phyloP scores from a whole-genome alignment of 2,329 filamentous ascomycete genomes.

The Alternaria sp. region DNA sequence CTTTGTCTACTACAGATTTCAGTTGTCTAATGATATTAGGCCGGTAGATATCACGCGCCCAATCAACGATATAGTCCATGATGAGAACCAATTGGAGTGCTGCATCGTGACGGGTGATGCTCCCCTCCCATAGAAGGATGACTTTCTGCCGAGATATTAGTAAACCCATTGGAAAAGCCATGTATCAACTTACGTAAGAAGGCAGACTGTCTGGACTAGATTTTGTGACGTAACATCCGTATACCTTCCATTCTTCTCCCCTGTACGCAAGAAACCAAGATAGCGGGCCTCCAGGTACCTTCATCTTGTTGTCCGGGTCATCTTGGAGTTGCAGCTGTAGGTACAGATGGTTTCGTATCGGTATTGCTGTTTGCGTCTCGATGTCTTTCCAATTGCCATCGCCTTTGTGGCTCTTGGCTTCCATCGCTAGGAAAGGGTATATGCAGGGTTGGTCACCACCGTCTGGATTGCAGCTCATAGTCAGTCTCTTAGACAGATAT shows the following conservation, averaged over 20 bases:
- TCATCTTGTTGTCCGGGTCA: constrained; percentile 15
- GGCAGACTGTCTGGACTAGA: not conserved
- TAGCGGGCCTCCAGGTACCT: constrained; percentile 22
- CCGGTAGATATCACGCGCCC: constrained; percentile 24
- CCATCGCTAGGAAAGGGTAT: constrained; percentile 27
- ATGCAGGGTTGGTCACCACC: constrained; percentile 13
- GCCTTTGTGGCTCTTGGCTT: constrained; percentile 24
- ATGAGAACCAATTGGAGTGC: constrained; percentile 27
- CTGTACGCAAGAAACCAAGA: constrained; percentile 24
- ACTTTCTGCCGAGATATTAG: not conserved
- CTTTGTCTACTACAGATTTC: constrained; percentile 5
- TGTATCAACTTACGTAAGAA: not conserved
- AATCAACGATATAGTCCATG: constrained; percentile 30
- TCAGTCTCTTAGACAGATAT: constrained; percentile 6
- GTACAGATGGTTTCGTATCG: constrained; percentile 17
- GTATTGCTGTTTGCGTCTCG: constrained; percentile 21
- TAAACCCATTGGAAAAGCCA: not conserved
- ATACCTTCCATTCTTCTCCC: constrained; percentile 26
- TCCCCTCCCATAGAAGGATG: constrained; percentile 22
- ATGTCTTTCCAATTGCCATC: constrained; percentile 19
- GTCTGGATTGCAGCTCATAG: constrained; percentile 17
- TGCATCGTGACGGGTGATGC: constrained; percentile 18
- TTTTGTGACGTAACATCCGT: constrained; percentile 12
- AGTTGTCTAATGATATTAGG: constrained; percentile 24
- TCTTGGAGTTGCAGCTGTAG: constrained; percentile 19